phyloP scores from a whole-genome alignment of 306 rosid genomes.

The Begonia peltatifolia region DNA sequence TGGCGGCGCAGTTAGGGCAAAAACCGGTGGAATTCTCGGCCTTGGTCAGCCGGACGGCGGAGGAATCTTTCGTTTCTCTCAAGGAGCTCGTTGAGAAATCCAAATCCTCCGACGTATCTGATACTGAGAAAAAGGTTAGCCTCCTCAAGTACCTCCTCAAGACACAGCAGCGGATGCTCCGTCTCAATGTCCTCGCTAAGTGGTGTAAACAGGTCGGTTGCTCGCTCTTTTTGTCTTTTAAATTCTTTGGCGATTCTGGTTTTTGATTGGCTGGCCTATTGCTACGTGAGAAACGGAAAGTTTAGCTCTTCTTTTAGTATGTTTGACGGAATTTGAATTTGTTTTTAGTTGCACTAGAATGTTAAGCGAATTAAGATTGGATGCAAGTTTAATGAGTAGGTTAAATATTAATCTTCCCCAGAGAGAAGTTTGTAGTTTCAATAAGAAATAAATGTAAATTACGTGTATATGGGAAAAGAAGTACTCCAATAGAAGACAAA shows the following conservation, averaged over 20 bases:
- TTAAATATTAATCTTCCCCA: neutral
- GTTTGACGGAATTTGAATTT: neutral
- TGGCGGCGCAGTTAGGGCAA: slow-evolving; percentile 93
- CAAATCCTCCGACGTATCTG: slow-evolving; percentile 53
- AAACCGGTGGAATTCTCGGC: slow-evolving; percentile 86
- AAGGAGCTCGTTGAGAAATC: slow-evolving; percentile 76
- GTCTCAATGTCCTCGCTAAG: slow-evolving; percentile 87
- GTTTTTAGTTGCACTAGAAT: neutral
- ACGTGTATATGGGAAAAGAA: no score
- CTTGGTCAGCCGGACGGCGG: slow-evolving; percentile 64
- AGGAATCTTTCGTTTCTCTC: slow-evolving; percentile 62
- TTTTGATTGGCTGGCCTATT: neutral
- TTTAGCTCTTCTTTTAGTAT: neutral
- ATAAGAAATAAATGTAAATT: no score
- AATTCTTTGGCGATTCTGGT: neutral
- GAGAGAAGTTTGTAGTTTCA: no score
- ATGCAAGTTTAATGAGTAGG: neutral
- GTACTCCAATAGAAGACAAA: no score
- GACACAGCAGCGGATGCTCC: slow-evolving; percentile 94
- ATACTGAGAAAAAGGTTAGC: slow-evolving; percentile 68
- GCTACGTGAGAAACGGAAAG: neutral
- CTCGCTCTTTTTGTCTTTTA: neutral
- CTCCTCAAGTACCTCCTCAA: slow-evolving; percentile 73
- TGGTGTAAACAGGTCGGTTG: slow-evolving; percentile 83
- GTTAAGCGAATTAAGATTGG: neutral